Evolutionary conservation across 345 rosid genomes (phyloP).

Genomic region (Ceriops zippeliana): DNA sequence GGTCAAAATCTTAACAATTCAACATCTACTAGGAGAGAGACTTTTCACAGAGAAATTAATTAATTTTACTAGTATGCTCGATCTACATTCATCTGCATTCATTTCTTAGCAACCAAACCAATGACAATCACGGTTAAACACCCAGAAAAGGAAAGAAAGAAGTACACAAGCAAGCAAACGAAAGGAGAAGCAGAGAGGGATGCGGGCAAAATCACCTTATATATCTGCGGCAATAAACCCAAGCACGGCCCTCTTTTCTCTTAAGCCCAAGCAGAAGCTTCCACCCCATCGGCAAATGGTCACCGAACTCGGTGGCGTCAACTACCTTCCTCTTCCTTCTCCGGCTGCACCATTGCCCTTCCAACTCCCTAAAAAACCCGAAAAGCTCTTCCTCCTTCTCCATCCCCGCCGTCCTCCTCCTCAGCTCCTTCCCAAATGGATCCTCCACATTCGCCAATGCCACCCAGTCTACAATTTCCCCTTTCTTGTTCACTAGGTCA

Average conservation of each 20-base stretch:
- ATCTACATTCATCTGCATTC: no score
- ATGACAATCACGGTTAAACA: neutral
- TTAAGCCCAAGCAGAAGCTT: constrained; percentile 65
- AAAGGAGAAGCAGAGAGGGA: neutral
- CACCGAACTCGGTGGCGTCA: constrained; percentile 58
- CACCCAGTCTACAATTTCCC: constrained; percentile 42
- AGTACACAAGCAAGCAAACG: neutral
- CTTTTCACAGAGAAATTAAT: no score
- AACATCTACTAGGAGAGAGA: no score
- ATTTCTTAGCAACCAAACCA: neutral
- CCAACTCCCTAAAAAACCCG: constrained; percentile 51
- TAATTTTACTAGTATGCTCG: no score
- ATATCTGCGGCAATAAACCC: constrained; percentile 66
- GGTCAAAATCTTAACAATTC: no score
- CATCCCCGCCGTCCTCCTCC: constrained; percentile 55
- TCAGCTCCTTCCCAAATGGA: constrained; percentile 53
- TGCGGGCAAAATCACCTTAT: constrained; percentile 37
- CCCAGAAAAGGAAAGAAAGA: neutral
- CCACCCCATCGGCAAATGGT: constrained; percentile 61
- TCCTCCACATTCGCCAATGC: constrained; percentile 42
- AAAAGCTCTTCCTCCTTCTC: constrained; percentile 53
- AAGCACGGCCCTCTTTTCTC: constrained; percentile 67
- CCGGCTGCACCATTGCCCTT: constrained; percentile 77
- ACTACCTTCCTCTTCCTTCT: constrained; percentile 80
- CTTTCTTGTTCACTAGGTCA: constrained; percentile 48